Conservation (phyloP, 306 rosid genomes). For the Trichosanthes cucumerina region DNA sequence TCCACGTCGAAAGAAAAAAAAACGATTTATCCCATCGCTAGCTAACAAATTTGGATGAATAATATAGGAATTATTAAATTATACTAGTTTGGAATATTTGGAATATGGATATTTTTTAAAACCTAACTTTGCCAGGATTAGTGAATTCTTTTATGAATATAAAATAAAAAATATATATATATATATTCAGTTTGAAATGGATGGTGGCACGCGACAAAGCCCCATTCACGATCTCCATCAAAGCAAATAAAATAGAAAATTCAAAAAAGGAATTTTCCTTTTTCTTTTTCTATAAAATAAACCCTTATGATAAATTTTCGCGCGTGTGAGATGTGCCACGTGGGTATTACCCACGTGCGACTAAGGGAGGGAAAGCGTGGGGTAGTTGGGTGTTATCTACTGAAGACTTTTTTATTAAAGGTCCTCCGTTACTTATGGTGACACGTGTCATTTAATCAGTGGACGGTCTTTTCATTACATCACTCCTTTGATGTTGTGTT, state of each 20-base stretch:
- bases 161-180: no score
- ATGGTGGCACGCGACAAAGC: slow-evolving; percentile 22
- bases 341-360: slow-evolving; percentile 19
- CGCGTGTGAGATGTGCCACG: slow-evolving; percentile 24
- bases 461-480: neutral
- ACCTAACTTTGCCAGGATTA: slow-evolving; percentile 22
- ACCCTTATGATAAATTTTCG: neutral
- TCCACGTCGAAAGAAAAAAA: neutral
- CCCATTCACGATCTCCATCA: slow-evolving; percentile 8
- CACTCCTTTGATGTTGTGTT: neutral
- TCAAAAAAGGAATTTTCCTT: neutral
- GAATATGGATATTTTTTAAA: slow-evolving; percentile 27
- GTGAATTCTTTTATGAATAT: slow-evolving; percentile 11
- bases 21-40: neutral
- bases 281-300: neutral
- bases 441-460: neutral
- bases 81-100: slow-evolving; percentile 7
- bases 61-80: neutral
- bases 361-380: neutral
- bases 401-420: neutral
- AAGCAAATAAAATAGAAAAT: neutral
- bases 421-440: neutral
- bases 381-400: neutral
- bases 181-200: neutral
- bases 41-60: neutral